These are phyloP conservation scores for Sphaerosporella brunnea DNA, from an alignment of 495 filamentous ascomycete genomes.

Conservation along the genomic window DNA sequence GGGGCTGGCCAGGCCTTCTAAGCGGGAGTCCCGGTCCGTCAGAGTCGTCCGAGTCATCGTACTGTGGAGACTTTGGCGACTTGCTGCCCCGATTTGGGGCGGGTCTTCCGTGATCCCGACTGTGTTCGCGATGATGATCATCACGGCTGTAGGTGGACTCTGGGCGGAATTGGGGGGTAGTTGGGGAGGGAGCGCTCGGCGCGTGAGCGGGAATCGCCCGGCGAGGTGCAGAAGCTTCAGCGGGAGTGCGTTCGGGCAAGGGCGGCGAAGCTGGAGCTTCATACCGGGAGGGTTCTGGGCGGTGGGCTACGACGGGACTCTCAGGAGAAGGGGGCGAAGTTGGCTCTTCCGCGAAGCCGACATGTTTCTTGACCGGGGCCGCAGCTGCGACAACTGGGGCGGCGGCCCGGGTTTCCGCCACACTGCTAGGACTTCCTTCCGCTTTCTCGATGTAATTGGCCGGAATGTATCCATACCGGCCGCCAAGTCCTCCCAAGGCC, in stretches of 20 bases:
- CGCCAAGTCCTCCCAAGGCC: constrained; percentile 73
- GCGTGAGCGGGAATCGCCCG: background rate
- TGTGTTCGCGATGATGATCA: no score
- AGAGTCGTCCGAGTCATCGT: constrained; percentile 17
- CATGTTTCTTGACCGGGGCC: constrained; percentile 15
- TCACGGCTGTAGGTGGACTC: background rate
- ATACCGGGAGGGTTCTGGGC: background rate
- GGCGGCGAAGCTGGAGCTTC: background rate
- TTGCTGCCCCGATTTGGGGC: constrained; percentile 16
- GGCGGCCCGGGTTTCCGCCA: background rate
- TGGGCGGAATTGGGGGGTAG: background rate
- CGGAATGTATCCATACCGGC: constrained; percentile 89
- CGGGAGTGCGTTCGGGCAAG: background rate
- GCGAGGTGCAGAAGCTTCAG: no score
- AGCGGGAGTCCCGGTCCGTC: constrained; percentile 11
- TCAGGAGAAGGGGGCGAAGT: no score
- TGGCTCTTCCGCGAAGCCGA: constrained; percentile 20
- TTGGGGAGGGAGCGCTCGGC: background rate
- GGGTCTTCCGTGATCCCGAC: background rate
- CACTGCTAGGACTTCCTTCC: constrained; percentile 15
- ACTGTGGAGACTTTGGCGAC: constrained; percentile 1
- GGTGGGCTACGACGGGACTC: background rate
- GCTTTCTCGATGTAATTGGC: constrained; percentile 81
- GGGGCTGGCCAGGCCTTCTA: constrained; percentile 10
- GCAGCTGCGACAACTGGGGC: constrained; percentile 9